phyloP scores from a whole-genome alignment of 2,329 filamentous ascomycete genomes.

The Talaromyces funiculosus region DNA sequence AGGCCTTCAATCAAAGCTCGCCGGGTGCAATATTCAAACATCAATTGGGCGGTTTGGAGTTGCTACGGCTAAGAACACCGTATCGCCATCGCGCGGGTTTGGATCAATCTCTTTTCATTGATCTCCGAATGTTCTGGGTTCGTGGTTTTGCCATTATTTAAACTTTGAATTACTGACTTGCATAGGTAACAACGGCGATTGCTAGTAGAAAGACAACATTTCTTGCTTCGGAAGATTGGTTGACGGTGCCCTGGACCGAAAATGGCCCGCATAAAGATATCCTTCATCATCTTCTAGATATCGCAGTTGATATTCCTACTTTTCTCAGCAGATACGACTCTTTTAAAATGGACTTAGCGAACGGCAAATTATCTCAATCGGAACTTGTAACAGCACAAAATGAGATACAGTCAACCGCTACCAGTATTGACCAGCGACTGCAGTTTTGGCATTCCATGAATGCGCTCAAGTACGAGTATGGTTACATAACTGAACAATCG shows the following conservation, averaged over 20 bases:
- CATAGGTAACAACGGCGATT: conserved; percentile 22
- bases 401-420: conserved; percentile 18
- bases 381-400: conserved; percentile 18
- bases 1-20: conserved; percentile 25
- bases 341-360: conserved; percentile 15
- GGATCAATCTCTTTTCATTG: conserved; percentile 23
- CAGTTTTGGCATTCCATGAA: conserved; percentile 19
- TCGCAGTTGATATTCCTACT: conserved; percentile 23
- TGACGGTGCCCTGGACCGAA: conserved; percentile 22
- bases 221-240: conserved; percentile 21
- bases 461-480: conserved; percentile 17
- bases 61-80: conserved; percentile 20
- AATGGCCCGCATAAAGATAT: conserved; percentile 21
- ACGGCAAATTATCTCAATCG: neutral
- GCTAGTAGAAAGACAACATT: conserved; percentile 22
- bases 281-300: conserved; percentile 21
- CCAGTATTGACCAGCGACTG: conserved; percentile 18
- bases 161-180: neutral
- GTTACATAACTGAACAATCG: conserved; percentile 15
- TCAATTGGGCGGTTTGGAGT: conserved; percentile 22
- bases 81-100: conserved; percentile 23
- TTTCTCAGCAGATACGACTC: conserved; percentile 21
- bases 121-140: conserved; percentile 26
- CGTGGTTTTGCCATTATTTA: neutral
- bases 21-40: conserved; percentile 22